These are phyloP conservation scores for Phaseolus coccineus DNA, from an alignment of 331 rosid species.

Conservation along the genomic window DNA sequence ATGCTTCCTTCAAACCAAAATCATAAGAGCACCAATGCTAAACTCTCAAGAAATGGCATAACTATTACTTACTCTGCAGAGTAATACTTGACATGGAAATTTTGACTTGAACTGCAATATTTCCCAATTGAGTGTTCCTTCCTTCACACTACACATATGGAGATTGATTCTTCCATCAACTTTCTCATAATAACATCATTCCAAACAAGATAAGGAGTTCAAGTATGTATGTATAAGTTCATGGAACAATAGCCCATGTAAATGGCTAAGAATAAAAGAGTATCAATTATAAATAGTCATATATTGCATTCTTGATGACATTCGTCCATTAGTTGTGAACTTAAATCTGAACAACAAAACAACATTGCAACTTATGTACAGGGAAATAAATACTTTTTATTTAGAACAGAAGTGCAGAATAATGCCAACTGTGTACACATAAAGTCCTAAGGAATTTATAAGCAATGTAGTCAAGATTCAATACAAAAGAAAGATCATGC, in stretches of 20 bases:
- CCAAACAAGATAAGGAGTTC: slow-evolving; percentile 6
- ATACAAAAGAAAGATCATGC: no score
- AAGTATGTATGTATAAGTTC: not conserved
- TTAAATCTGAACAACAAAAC: slow-evolving; percentile 4
- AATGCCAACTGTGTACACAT: not conserved
- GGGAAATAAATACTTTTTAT: not conserved
- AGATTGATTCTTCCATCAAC: slow-evolving; percentile 34
- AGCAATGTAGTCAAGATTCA: no score
- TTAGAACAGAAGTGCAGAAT: not conserved
- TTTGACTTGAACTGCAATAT: slow-evolving; percentile 87
- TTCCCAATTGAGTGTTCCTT: slow-evolving; percentile 91
- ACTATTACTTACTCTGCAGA: slow-evolving; percentile 79
- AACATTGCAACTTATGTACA: slow-evolving; percentile 1
- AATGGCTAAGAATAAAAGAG: slow-evolving; percentile 10
- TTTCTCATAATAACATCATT: slow-evolving; percentile 25
- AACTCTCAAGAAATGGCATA: slow-evolving; percentile 14
- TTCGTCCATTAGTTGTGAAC: slow-evolving; percentile 23
- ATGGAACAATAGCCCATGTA: slow-evolving; percentile 21
- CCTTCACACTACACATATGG: slow-evolving; percentile 72
- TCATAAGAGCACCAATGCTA: slow-evolving; percentile 36
- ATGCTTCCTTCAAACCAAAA: slow-evolving; percentile 29
- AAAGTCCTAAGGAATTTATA: no score
- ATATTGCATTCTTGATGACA: slow-evolving; percentile 23
- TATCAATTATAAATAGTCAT: slow-evolving; percentile 7
- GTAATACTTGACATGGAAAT: slow-evolving; percentile 92